Percentiles rank a stretch among this genome's conserved stretches.
Conservation (phyloP, 176 grass and related monocot species). For the Thinopyrum elongatum region DNA sequence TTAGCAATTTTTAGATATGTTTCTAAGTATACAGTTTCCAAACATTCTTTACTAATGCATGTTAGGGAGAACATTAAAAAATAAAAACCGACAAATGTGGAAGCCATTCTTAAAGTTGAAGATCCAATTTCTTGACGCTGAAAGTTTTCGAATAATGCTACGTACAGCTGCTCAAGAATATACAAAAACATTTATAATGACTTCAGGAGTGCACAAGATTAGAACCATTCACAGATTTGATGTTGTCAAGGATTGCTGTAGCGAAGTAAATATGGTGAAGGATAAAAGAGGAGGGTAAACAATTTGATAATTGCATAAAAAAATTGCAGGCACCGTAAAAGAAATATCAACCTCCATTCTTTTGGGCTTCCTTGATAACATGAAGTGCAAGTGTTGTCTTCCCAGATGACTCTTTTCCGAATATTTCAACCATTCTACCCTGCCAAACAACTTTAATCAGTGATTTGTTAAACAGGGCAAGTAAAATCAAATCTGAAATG, state of each 20-base stretch:
- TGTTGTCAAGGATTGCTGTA: not conserved
- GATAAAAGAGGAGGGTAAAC: not conserved
- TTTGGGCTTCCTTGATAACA: slow-evolving; percentile 93
- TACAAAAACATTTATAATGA: not conserved
- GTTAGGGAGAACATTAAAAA: slow-evolving; percentile 6
- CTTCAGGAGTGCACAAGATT: not conserved
- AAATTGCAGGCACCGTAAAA: not conserved
- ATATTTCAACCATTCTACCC: slow-evolving; percentile 99
- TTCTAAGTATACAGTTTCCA: not conserved
- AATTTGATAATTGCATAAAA: not conserved
- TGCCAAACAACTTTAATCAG: slow-evolving; percentile 36
- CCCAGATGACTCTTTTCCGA: slow-evolving; percentile 85
- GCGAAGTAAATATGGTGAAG: not conserved
- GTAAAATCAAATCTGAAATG: not conserved
- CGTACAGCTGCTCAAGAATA: not conserved
- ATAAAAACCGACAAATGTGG: not conserved
- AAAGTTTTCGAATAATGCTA: slow-evolving; percentile 2
- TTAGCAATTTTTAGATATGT: not conserved
- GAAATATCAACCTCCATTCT: slow-evolving; percentile 66
- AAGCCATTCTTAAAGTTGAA: not conserved
- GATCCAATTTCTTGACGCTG: not conserved
- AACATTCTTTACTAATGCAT: not conserved
- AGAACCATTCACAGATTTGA: not conserved
- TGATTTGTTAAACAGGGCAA: slow-evolving; percentile 16
- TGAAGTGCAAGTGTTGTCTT: slow-evolving; percentile 98